Conservation (phyloP, 371 early-diverging fungal species). For the Circinella minor region DNA sequence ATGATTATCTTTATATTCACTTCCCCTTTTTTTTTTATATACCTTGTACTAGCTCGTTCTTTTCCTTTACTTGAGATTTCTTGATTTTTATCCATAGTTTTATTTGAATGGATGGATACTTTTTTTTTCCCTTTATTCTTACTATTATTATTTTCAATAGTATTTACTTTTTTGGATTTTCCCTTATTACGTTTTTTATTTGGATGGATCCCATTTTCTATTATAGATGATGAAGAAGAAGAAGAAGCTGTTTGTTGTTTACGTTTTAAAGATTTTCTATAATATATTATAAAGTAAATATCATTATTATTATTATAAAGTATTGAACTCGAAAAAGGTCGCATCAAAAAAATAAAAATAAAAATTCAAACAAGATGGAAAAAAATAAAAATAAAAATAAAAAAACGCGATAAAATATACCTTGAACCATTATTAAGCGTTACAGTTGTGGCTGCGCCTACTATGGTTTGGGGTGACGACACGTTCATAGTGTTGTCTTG, state of each 20-base stretch:
- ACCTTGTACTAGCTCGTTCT: neutral
- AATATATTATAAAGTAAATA: neutral
- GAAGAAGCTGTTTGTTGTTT: neutral
- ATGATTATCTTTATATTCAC: neutral
- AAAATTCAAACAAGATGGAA: too few species aligned
- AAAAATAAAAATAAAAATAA: too few species aligned
- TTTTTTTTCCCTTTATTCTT: neutral
- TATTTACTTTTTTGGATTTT: neutral
- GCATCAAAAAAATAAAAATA: too few species aligned
- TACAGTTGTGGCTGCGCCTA: neutral
- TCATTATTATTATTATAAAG: neutral
- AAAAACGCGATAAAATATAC: too few species aligned
- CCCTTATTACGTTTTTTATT: neutral
- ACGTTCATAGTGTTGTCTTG: neutral
- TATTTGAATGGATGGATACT: neutral
- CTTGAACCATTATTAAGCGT: neutral
- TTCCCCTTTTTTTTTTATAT: neutral
- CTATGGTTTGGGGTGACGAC: neutral
- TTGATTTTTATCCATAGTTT: neutral
- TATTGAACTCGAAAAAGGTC: too few species aligned
- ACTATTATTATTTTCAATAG: too few species aligned
- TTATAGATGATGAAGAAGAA: neutral
- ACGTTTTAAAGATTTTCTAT: conserved; percentile 1
- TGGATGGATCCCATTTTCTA: neutral
- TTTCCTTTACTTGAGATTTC: neutral